These are phyloP conservation scores for Spirogloea muscicola DNA, from an alignment of 139 green algal species.

Conservation along the genomic window DNA sequence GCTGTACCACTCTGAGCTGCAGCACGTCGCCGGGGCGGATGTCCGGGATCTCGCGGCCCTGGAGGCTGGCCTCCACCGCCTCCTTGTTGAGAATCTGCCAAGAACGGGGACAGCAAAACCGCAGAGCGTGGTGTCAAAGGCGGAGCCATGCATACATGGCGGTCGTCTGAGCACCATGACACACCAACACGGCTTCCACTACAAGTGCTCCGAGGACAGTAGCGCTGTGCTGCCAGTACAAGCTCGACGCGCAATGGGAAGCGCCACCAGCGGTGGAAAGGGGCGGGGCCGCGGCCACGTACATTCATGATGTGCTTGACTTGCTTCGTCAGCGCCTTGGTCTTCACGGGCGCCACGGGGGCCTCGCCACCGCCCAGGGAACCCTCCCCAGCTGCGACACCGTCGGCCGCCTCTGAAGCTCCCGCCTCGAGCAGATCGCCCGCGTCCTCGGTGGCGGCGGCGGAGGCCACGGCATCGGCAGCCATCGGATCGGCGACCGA, in stretches of 20 bases:
- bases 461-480: too few relatives aligned
- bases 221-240: neutral
- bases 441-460: too few relatives aligned
- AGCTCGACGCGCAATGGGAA: too few relatives aligned
- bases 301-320: slow-evolving; percentile 14
- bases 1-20: slow-evolving; percentile 31
- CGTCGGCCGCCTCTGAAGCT: too few relatives aligned
- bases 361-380: too few relatives aligned
- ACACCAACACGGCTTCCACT: neutral
- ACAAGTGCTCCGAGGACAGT: neutral
- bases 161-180: neutral
- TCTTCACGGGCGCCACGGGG: too few relatives aligned
- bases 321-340: slow-evolving; percentile 5
- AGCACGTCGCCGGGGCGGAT: slow-evolving; percentile 35
- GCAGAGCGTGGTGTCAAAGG: neutral
- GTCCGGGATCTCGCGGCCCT: slow-evolving; percentile 20
- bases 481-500: too few relatives aligned
- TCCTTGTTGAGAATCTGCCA: slow-evolving; percentile 18
- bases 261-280: too few relatives aligned
- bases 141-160: neutral
- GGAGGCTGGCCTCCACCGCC: neutral
- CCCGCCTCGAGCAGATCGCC: too few relatives aligned
- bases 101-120: neutral
- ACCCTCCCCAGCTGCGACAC: too few relatives aligned
- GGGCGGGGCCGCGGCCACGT: neutral